Percentiles rank a stretch among this genome's conserved stretches.
These are phyloP conservation scores for Colletotrichum cordylinicola DNA, from an alignment of 2,329 filamentous ascomycete genomes.

Conservation along the genomic window DNA sequence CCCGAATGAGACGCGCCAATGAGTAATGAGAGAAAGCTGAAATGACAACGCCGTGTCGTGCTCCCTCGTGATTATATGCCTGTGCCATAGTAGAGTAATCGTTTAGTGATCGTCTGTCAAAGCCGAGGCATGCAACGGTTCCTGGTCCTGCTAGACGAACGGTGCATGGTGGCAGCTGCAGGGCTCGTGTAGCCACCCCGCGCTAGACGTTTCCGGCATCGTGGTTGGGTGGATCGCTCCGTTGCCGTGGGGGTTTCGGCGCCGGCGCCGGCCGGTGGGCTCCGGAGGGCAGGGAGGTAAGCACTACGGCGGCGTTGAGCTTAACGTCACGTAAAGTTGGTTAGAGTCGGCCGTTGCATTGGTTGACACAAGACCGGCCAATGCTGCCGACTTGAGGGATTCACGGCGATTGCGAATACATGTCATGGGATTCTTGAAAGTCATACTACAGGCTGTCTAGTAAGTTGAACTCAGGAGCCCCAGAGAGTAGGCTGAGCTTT, in stretches of 20 bases:
- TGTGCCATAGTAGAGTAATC: background rate
- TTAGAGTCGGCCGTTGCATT: background rate
- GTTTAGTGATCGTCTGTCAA: background rate
- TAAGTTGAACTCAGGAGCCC: background rate
- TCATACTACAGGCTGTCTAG: background rate
- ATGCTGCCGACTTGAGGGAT: background rate
- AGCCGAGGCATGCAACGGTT: slow-evolving; percentile 3
- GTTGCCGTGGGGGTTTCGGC: slow-evolving; percentile 4
- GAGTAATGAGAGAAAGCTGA: background rate
- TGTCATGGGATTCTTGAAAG: background rate
- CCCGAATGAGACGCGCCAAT: background rate
- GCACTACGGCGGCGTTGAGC: background rate
- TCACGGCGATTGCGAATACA: background rate
- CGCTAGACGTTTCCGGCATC: background rate
- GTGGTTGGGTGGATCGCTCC: slow-evolving; percentile 2
- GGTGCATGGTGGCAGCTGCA: background rate
- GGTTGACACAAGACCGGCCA: background rate
- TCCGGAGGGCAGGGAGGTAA: background rate
- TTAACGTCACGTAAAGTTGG: background rate
- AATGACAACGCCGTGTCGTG: background rate
- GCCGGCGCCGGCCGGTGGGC: background rate
- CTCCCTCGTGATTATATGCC: background rate
- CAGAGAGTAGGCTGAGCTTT: background rate
- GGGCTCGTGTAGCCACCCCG: background rate
- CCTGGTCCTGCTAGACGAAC: background rate